These are phyloP conservation scores for Chrysosporium queenslandicum DNA, from an alignment of 2,329 filamentous ascomycete genomes.

Conservation along the genomic window DNA sequence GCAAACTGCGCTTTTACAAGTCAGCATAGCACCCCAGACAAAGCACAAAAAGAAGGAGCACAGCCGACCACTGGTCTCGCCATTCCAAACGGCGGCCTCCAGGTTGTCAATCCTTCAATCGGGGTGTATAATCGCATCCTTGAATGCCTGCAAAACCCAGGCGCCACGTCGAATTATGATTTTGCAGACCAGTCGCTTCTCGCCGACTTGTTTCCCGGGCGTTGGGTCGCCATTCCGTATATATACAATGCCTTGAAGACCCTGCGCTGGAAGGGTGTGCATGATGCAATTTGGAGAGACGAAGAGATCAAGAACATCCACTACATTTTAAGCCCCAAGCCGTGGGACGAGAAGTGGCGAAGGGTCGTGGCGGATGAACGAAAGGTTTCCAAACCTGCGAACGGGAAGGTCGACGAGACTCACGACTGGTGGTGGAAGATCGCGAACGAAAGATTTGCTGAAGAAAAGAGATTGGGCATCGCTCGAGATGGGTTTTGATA, in stretches of 20 bases:
- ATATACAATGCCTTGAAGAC: conserved; percentile 54
- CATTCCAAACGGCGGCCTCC: conserved; percentile 50
- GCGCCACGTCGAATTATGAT: conserved; percentile 43
- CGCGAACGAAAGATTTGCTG: conserved; percentile 40
- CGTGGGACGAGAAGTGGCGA: conserved; percentile 46
- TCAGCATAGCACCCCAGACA: conserved; percentile 44
- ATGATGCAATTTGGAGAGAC: conserved; percentile 51
- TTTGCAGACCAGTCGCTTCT: conserved; percentile 53
- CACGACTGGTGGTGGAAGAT: conserved; percentile 51
- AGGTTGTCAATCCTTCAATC: conserved; percentile 50
- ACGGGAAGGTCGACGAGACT: conserved; percentile 38
- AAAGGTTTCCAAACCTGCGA: background rate
- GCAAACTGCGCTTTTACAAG: conserved; percentile 53
- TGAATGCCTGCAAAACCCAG: conserved; percentile 37
- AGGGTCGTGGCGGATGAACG: conserved; percentile 6
- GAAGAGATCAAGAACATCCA: conserved; percentile 53
- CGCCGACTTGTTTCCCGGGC: conserved; percentile 47
- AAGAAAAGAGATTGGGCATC: conserved; percentile 42
- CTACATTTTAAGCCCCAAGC: conserved; percentile 53
- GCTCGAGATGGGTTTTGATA: conserved; percentile 42
- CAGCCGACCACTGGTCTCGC: conserved; percentile 42
- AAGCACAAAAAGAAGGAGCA: conserved; percentile 45
- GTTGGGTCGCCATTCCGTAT: conserved; percentile 52
- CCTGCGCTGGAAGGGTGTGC: conserved; percentile 46
- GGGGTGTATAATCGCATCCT: conserved; percentile 45